Base-by-base conservation (phyloP, 176 grass and related monocot species). In the Ananas comosus region DNA sequence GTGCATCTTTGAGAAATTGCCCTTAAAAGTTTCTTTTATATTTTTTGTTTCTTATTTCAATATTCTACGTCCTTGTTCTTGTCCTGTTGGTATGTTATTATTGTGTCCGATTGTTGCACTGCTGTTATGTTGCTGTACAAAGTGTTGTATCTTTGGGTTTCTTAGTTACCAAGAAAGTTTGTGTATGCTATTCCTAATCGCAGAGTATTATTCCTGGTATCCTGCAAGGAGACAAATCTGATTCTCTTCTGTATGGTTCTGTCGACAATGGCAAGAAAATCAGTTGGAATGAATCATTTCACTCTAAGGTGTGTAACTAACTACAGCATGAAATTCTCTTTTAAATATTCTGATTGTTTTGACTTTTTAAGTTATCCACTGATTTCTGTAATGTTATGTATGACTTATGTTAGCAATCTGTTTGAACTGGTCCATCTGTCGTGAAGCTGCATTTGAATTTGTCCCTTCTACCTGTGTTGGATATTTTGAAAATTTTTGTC, bases 231-330 rank as follows among this genome's bases (percentile, higher is more conserved):
- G 94, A 99, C 68, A 99, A 99, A 72, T 99, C 94, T 0, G 82
- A 99, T 75, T 99, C 94, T 22, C 94, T 99, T 64, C 66, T 99
- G 48, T 99, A 99, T 68, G 94, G 94, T 67, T 99, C 94, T 48
- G 94, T 99, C 67, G 94, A 99, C 72, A 99, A 99, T 71, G 94
- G 94, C 66, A 99, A 99, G 82, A 99, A 99, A 79, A 99, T 99
- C 73, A 88, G 84, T 73, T 99, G 94, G 94, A 88, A 99, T 0
- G 94, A 99, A 69, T 77, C 90, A 11, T 99, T 99, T 74, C 94
- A 99, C 86, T 78, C 77, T 21, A 99, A 99, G 94, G 94, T 91
- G 10, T 68, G 80, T 57, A 64, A 48, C 14, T 63, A 49, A 71
- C 66, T 51, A 29, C 23, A 65, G 49, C 58, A 49, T 64, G 16